Conservation (phyloP, 148 eudicot genomes). For the Rhododendron kiyosumense region DNA sequence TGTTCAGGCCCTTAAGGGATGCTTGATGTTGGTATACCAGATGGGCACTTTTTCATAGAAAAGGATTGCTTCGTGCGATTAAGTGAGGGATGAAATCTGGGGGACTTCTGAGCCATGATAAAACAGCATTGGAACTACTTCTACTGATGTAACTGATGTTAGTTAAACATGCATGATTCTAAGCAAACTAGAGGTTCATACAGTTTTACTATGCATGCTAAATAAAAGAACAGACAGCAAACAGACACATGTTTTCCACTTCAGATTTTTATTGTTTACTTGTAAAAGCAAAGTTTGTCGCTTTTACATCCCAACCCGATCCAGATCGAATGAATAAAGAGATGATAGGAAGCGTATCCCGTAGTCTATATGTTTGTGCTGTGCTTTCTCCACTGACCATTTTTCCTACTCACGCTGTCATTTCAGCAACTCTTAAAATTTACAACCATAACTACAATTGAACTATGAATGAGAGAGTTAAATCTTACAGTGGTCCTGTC, state of each 20-base stretch:
- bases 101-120: not conserved
- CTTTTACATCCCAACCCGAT: not conserved
- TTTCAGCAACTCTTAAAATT: not conserved
- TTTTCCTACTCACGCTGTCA: not conserved
- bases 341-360: not conserved
- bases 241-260: not conserved
- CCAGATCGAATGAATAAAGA: not conserved
- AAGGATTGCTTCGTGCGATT: not conserved
- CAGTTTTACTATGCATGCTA: not conserved
- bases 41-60: not conserved
- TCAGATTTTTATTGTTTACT: not conserved
- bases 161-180: not conserved
- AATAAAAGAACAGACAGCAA: not conserved
- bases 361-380: not conserved
- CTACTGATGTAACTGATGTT: not conserved
- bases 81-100: not conserved
- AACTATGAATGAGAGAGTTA: too few species aligned
- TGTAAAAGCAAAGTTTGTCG: not conserved
- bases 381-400: too few species aligned
- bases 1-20: not conserved
- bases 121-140: not conserved
- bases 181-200: too few species aligned
- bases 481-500: too few species aligned
- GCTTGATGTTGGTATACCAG: not conserved
- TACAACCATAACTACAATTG: not conserved